A percentile compares a stretch with the other conserved stretches of the same genome.
Conservation (phyloP, 2,329 filamentous ascomycete species). For the Mycosphaerella arachidis region DNA sequence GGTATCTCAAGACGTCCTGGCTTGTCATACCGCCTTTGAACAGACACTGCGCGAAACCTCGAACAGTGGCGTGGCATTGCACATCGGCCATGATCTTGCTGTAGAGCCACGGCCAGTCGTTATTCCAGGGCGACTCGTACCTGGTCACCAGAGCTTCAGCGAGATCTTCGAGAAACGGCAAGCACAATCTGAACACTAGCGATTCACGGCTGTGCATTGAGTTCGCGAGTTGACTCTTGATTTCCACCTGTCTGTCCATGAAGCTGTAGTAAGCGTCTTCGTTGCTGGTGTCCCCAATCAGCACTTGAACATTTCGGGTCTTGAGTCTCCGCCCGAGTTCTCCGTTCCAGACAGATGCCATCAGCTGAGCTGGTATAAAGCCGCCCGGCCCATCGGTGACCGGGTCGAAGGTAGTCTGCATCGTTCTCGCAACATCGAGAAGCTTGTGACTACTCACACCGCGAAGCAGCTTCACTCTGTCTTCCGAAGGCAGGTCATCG, state of each 20-base stretch:
- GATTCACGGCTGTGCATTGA: constrained; percentile 9
- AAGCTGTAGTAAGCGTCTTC: constrained; percentile 12
- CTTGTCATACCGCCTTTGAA: constrained; percentile 18
- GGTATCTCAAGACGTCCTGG: constrained; percentile 17
- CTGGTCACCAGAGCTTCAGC: constrained; percentile 11
- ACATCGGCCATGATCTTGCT: constrained; percentile 19
- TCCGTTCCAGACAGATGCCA: constrained; percentile 17
- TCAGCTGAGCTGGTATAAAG: constrained; percentile 14
- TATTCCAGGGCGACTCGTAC: constrained; percentile 11
- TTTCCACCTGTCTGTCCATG: not conserved
- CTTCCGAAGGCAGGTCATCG: constrained; percentile 7
- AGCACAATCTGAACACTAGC: constrained; percentile 10
- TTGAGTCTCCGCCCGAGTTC: constrained; percentile 16
- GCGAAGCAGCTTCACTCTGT: constrained; percentile 14
- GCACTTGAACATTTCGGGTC: constrained; percentile 13
- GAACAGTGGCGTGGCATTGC: constrained; percentile 16
- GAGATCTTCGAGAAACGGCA: constrained; percentile 11
- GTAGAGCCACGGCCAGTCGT: constrained; percentile 16
- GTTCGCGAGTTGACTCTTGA: not conserved
- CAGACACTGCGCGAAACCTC: constrained; percentile 16
- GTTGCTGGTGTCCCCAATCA: constrained; percentile 16
- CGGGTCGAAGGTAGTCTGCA: constrained; percentile 15
- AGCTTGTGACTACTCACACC: constrained; percentile 14
- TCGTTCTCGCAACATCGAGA: constrained; percentile 10
- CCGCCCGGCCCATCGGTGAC: constrained; percentile 17